A percentile compares a stretch with the other conserved stretches of the same genome.
Conservation (phyloP, 305 asterid species). For the Lippia alba region DNA sequence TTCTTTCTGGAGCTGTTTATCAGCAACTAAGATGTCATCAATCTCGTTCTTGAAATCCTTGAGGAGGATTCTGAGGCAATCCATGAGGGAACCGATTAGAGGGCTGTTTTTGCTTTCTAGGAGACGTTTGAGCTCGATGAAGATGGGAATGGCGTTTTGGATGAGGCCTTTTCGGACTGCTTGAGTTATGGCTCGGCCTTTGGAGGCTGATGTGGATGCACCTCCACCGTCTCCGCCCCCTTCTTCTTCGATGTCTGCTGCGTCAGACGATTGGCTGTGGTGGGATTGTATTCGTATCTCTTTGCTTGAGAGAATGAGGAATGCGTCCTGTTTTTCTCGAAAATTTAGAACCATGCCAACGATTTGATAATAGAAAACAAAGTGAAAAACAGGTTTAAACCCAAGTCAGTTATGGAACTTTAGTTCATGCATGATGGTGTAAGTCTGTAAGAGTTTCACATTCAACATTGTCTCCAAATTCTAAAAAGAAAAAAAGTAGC, state of each 20-base stretch:
- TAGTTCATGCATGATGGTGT: neutral
- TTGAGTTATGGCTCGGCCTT: slow-evolving; percentile 81
- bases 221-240: slow-evolving; percentile 51
- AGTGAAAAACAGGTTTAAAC: neutral
- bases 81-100: slow-evolving; percentile 89
- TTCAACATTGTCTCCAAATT: neutral
- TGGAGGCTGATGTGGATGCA: slow-evolving; percentile 50
- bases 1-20: slow-evolving; percentile 87
- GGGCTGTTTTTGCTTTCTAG: slow-evolving; percentile 88
- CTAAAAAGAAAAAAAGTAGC: too few species aligned
- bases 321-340: slow-evolving; percentile 68
- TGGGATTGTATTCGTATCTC: slow-evolving; percentile 75
- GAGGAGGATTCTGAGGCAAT: slow-evolving; percentile 85
- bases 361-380: neutral
- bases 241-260: slow-evolving; percentile 77
- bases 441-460: neutral
- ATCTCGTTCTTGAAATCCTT: slow-evolving; percentile 96
- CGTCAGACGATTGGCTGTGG: slow-evolving; percentile 65
- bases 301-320: slow-evolving; percentile 81
- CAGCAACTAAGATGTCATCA: slow-evolving; percentile 85
- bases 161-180: slow-evolving; percentile 87
- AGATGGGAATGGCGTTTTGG: slow-evolving; percentile 87
- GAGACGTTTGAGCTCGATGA: slow-evolving; percentile 88
- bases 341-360: neutral
- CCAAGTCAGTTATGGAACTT: neutral